These are phyloP conservation scores for Phaeophleospora eucalypticola DNA, from an alignment of 2,329 filamentous ascomycete species.

Conservation along the genomic window DNA sequence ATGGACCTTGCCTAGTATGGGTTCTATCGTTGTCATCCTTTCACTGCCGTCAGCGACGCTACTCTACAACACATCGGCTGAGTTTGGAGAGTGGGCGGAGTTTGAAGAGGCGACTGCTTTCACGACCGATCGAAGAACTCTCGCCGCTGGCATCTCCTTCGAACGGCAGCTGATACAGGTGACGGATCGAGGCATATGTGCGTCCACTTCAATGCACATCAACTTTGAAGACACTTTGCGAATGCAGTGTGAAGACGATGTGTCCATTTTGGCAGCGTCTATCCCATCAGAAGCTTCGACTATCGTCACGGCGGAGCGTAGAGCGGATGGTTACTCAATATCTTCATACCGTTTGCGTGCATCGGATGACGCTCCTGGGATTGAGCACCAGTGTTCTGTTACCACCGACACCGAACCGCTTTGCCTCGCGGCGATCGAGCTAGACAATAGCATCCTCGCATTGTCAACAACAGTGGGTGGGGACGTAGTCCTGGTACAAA, in stretches of 20 bases:
- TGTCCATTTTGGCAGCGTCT: conserved; percentile 23
- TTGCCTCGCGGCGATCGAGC: conserved; percentile 12
- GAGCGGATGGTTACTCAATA: conserved; percentile 9
- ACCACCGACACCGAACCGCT: conserved; percentile 11
- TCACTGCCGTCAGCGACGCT: conserved; percentile 30
- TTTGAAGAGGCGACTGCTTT: conserved; percentile 19
- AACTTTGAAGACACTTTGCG: conserved; percentile 29
- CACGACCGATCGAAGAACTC: conserved; percentile 23
- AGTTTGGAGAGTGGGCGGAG: conserved; percentile 16
- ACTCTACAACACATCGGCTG: conserved; percentile 15
- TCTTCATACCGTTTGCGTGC: conserved; percentile 8
- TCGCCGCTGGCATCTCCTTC: conserved; percentile 19
- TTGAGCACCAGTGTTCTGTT: background rate
- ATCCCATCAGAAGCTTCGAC: conserved; percentile 14
- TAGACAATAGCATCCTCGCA: conserved; percentile 8
- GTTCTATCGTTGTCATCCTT: conserved; percentile 36
- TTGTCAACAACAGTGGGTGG: conserved; percentile 13
- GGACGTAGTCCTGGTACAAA: conserved; percentile 8
- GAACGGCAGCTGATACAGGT: conserved; percentile 29
- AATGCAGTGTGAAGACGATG: conserved; percentile 8
- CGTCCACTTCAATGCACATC: conserved; percentile 16
- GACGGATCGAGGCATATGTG: conserved; percentile 22
- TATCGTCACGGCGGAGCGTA: conserved; percentile 19
- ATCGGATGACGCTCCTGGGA: conserved; percentile 5
- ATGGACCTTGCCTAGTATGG: conserved; percentile 36